Evolutionary conservation across 1,139 yeast genomes (phyloP).

Genomic region (Taphrina wiesneri): DNA sequence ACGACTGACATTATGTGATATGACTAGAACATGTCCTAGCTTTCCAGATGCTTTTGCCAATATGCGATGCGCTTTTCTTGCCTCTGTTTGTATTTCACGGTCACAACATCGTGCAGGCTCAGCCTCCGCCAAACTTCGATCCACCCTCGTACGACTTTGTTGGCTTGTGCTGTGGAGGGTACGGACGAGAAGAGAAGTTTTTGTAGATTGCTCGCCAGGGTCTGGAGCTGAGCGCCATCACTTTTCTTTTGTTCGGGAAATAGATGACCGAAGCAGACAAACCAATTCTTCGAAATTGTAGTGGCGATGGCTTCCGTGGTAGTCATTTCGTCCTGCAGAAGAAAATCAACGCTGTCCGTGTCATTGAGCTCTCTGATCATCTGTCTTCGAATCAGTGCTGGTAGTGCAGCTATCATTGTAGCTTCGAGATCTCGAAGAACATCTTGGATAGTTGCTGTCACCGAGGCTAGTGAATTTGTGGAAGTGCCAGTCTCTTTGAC

Average conservation of each 20-base stretch:
- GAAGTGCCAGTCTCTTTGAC: not conserved
- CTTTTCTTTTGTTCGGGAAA: not conserved
- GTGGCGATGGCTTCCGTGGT: not conserved
- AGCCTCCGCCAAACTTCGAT: not conserved
- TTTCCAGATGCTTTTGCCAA: not conserved
- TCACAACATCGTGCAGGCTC: not conserved
- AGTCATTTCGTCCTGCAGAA: not conserved
- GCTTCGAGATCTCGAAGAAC: not conserved
- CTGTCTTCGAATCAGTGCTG: not conserved
- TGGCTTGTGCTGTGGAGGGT: not conserved
- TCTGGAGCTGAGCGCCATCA: not conserved
- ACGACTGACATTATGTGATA: not conserved
- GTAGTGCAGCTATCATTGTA: not conserved
- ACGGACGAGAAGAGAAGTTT: not conserved
- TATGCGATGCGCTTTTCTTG: not conserved
- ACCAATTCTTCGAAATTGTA: not conserved
- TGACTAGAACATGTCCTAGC: not conserved
- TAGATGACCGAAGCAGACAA: not conserved
- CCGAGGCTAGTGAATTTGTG: not conserved
- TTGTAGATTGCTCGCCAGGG: not conserved
- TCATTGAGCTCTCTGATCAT: not conserved
- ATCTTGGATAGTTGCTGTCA: not conserved
- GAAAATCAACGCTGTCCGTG: not conserved
- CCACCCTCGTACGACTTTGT: not conserved
- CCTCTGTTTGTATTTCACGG: not conserved